phyloP scores from a whole-genome alignment of 768 basidiomycete species.

The Cystofilobasidium macerans region DNA sequence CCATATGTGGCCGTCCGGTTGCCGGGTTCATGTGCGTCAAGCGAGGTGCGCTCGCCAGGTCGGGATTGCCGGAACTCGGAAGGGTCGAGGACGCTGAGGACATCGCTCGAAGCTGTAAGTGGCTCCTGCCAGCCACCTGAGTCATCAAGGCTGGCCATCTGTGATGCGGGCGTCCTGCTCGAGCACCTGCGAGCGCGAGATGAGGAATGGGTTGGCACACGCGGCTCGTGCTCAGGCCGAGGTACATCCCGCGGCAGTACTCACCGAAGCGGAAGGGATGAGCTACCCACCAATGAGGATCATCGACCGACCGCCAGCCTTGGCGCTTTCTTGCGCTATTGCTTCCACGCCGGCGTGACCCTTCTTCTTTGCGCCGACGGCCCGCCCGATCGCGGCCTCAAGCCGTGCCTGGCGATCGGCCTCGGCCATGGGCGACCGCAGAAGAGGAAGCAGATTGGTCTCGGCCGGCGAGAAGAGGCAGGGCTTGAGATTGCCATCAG shows the following conservation, averaged over 20 bases:
- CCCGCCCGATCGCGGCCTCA: slow-evolving; percentile 47
- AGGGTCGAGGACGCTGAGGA: not conserved
- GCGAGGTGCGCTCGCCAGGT: not conserved
- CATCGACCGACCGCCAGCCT: slow-evolving; percentile 52
- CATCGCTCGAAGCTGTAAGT: not conserved
- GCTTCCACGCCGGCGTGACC: slow-evolving; percentile 72
- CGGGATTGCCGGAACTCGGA: not conserved
- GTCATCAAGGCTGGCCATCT: too few species aligned
- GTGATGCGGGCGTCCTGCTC: slow-evolving; percentile 5
- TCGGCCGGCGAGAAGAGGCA: slow-evolving; percentile 11
- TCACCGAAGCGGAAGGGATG: not conserved
- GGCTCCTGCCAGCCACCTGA: too few species aligned
- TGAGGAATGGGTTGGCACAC: not conserved
- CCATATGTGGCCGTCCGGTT: slow-evolving; percentile 65
- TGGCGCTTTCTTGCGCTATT: slow-evolving; percentile 10
- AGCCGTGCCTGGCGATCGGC: slow-evolving; percentile 45
- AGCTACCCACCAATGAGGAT: slow-evolving; percentile 84
- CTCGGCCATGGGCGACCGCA: not conserved
- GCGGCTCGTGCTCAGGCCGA: not conserved
- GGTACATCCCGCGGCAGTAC: not conserved
- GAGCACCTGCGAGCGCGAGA: not conserved
- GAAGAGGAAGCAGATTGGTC: not conserved
- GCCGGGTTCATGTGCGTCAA: slow-evolving; percentile 61
- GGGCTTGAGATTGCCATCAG: slow-evolving; percentile 82
- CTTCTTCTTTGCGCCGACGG: slow-evolving; percentile 60